phyloP scores from a whole-genome alignment of 1,284 basidiomycete genomes.

The Cryptococcus deneoformans region DNA sequence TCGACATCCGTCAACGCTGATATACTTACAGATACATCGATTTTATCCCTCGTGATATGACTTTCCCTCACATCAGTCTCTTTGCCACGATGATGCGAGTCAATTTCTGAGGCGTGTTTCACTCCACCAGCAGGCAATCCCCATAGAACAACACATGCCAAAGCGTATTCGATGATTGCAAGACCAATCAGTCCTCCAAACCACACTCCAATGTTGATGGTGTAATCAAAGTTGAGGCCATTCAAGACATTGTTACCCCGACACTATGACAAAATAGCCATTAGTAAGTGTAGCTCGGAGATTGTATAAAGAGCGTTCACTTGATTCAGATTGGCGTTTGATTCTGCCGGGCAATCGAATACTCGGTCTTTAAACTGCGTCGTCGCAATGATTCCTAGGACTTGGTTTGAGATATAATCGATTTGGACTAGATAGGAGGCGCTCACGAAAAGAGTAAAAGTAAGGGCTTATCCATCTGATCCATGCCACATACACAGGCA shows the following conservation, averaged over 20 bases:
- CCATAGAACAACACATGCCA: slow-evolving; percentile 46
- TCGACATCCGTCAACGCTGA: not conserved
- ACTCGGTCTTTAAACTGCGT: slow-evolving; percentile 48
- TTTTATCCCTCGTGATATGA: slow-evolving; percentile 46
- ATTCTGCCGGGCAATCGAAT: slow-evolving; percentile 49
- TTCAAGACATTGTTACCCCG: slow-evolving; percentile 50
- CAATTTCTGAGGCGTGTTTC: slow-evolving; percentile 48
- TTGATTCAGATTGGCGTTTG: slow-evolving; percentile 42
- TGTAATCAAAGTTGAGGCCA: slow-evolving; percentile 42
- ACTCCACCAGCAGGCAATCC: slow-evolving; percentile 50
- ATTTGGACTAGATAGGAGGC: not conserved
- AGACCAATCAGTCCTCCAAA: slow-evolving; percentile 50
- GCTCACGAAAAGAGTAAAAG: slow-evolving; percentile 39
- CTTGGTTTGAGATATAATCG: not conserved
- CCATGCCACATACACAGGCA: slow-evolving; percentile 52
- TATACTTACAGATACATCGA: slow-evolving; percentile 41
- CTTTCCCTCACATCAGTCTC: slow-evolving; percentile 41
- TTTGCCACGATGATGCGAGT: slow-evolving; percentile 43
- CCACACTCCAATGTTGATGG: slow-evolving; percentile 47
- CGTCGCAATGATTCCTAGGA: slow-evolving; percentile 44
- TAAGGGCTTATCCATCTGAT: slow-evolving; percentile 48
- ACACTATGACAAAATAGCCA: slow-evolving; percentile 30
- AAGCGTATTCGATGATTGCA: slow-evolving; percentile 36
- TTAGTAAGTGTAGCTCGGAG: not conserved
- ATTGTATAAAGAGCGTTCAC: slow-evolving; percentile 11